Percentiles rank a stretch among this genome's conserved stretches.
Conservation (phyloP, 176 grass and related monocot species). For the Musa acuminata region DNA sequence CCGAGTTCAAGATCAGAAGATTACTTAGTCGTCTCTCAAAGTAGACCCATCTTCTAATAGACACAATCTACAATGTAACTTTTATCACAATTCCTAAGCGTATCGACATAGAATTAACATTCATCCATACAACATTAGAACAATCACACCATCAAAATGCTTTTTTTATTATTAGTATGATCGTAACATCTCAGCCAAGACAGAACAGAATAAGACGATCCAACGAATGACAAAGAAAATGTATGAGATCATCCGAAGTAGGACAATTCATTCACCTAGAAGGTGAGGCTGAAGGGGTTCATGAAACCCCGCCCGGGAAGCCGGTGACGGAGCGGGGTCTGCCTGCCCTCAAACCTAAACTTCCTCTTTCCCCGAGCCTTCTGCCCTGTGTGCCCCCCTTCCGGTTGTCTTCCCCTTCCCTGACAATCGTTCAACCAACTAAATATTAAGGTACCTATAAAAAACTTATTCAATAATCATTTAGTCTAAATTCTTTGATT, state of each 20-base stretch:
- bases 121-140: background rate
- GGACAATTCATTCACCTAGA: slow-evolving; percentile 39
- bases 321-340: slow-evolving; percentile 65
- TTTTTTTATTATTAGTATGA: too few species aligned
- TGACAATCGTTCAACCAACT: slow-evolving; percentile 41
- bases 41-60: too few species aligned
- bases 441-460: background rate
- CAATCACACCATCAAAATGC: background rate
- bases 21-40: too few species aligned
- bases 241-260: background rate
- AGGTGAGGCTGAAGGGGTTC: slow-evolving; percentile 72
- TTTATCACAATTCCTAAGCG: too few species aligned
- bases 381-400: slow-evolving; percentile 84
- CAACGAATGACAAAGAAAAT: background rate
- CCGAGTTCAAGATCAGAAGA: too few species aligned
- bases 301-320: slow-evolving; percentile 68
- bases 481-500: too few species aligned
- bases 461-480: too few species aligned
- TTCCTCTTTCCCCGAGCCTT: slow-evolving; percentile 79
- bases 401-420: slow-evolving; percentile 92
- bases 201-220: background rate
- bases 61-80: too few species aligned
- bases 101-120: background rate
- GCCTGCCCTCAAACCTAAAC: slow-evolving; percentile 82
- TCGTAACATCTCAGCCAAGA: background rate